Evolutionary conservation across 2,329 filamentous ascomycete species (phyloP).

Genomic region (Penicillium fuscoglaucum): DNA sequence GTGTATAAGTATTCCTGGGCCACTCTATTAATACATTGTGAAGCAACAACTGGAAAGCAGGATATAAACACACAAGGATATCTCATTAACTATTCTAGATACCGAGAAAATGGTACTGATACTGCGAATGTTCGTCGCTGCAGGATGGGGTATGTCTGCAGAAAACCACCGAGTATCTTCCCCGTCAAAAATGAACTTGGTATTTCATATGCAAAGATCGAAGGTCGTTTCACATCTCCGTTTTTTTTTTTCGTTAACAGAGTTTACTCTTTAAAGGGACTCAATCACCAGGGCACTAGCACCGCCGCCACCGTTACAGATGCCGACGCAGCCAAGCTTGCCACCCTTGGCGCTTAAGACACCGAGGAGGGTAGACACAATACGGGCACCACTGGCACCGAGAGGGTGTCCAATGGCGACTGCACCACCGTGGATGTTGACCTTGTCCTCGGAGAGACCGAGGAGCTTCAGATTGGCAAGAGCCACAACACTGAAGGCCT

Average conservation of each 20-base stretch:
- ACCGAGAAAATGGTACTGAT: constrained; percentile 1
- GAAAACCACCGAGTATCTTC: constrained; percentile 2
- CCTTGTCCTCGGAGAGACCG: constrained; percentile 73
- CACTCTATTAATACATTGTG: too few relatives aligned
- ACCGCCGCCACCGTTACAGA: constrained; percentile 97
- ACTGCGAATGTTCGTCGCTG: background rate
- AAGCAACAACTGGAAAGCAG: background rate
- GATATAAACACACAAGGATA: constrained; percentile 6
- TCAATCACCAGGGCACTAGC: constrained; percentile 93
- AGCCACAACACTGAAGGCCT: constrained; percentile 96
- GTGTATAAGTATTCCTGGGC: background rate
- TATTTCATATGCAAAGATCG: constrained; percentile 14
- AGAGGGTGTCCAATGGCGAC: constrained; percentile 95
- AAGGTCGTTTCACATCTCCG: constrained; percentile 24
- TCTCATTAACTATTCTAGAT: constrained; percentile 11
- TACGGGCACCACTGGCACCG: constrained; percentile 89
- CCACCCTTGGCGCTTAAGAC: constrained; percentile 87
- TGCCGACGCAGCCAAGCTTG: constrained; percentile 90
- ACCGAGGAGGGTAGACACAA: constrained; percentile 83
- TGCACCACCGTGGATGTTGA: constrained; percentile 93
- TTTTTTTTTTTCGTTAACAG: constrained; percentile 21
- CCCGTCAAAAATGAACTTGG: constrained; percentile 7
- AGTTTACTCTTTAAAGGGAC: constrained; percentile 41
- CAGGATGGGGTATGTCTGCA: background rate
- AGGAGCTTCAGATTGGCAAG: constrained; percentile 96